Base-by-base conservation (phyloP, 345 rosid species). In the Brassica nigra region DNA sequence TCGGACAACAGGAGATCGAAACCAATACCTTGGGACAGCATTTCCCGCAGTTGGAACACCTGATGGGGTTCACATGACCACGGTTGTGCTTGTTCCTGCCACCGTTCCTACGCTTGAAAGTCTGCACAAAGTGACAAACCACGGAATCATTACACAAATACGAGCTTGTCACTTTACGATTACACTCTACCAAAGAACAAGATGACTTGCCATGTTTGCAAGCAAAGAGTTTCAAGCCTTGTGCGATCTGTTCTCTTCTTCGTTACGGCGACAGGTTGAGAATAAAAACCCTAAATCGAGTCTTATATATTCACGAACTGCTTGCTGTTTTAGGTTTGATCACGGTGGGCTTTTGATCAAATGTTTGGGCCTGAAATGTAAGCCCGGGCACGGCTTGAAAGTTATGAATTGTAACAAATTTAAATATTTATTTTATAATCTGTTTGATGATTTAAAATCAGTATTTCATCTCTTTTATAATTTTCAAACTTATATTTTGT, bases 41-140 rank as follows among this genome's bases (percentile, higher is more conserved):
- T 33, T 93, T 93, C n/a, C 95, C 98, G 76, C 98, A 91, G 84
- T 93, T 93, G 75, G 98, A 91, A 84, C 98, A 93, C 78, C 97
- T 92, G 23, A 93, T 88, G 75, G 90, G 88, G 65, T 93, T 93
- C 78, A 89, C 94, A 33, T 93, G 98, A 11, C 97, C 98, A 11
- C 97, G 93, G 76, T 96, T 94, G 75, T 93, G 95, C 94, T 93
- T 93, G 91, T 91, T 91, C 69, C 98, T 89, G 15, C 97, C 98
- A 66, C 94, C 94, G n/a, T 91, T 93, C 85, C 97, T 86, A 11
- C 97, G 90, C 89, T 93, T 93, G 89, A 91, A 91, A 5, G 97
- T 90, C 98, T 93, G 78, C 30, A 68, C 55, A 47, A 49, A 12
- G 27, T 2, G 55, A 16, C 65, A 31, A 58, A 29, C 30, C 1